A percentile compares a stretch with the other conserved stretches of the same genome.
phyloP scores from a whole-genome alignment of 306 rosid species.

The Betula pendula region DNA sequence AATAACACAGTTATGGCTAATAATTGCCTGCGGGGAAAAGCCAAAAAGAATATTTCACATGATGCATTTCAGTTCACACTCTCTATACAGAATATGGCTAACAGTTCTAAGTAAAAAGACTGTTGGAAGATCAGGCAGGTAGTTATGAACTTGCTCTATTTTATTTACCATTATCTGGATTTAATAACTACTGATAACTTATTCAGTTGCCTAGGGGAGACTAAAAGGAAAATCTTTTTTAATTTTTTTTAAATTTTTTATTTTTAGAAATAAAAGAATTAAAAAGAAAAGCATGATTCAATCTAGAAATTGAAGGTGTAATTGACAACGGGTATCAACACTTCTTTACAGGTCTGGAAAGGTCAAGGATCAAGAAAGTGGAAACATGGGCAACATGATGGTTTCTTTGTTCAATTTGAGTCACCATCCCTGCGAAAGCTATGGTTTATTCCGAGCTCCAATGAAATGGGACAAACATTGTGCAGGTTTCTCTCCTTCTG shows the following conservation, averaged over 20 bases:
- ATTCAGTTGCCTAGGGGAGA: neutral
- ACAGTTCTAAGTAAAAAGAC: neutral
- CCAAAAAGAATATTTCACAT: neutral
- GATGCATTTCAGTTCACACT: neutral
- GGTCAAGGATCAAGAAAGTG: conserved; percentile 97
- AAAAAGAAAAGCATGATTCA: conserved; percentile 9
- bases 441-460: conserved; percentile 85
- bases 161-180: neutral
- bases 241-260: too few relatives aligned
- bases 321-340: conserved; percentile 6
- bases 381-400: conserved; percentile 90
- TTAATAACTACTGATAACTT: neutral
- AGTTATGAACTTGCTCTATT: neutral
- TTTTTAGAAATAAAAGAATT: too few relatives aligned
- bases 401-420: conserved; percentile 93
- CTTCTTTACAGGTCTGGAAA: conserved; percentile 83
- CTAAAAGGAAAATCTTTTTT: too few relatives aligned
- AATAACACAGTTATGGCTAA: neutral
- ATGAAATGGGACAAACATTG: conserved; percentile 74
- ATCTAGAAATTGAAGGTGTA: conserved; percentile 12
- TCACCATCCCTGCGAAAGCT: conserved; percentile 69
- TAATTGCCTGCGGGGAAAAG: neutral
- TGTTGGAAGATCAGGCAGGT: neutral
- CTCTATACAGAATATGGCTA: neutral
- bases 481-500: conserved; percentile 76